phyloP scores from a whole-genome alignment of 805 yeast species.

The Candida ipomoeae region DNA sequence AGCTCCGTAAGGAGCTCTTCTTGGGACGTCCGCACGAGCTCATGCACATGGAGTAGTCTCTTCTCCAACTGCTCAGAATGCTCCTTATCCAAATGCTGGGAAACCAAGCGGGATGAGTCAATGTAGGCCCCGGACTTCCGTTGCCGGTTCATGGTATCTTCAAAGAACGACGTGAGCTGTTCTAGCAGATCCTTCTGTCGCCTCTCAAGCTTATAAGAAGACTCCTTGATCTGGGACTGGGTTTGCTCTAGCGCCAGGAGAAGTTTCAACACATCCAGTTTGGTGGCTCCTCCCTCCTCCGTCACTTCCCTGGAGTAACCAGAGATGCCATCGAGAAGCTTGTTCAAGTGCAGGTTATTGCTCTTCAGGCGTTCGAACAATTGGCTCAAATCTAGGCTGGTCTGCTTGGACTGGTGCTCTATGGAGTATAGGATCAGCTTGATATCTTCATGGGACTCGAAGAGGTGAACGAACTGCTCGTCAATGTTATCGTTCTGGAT shows the following conservation, averaged over 20 bases:
- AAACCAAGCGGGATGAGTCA: neutral
- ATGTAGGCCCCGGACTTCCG: neutral
- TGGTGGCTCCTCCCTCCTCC: constrained; percentile 35
- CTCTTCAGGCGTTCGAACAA: constrained; percentile 38
- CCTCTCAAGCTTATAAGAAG: neutral
- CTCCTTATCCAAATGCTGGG: constrained; percentile 1
- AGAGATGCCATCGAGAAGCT: constrained; percentile 31
- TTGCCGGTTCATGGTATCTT: constrained; percentile 1
- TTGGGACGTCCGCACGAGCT: neutral
- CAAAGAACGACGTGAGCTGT: neutral
- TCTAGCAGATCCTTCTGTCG: neutral
- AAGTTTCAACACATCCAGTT: constrained; percentile 25
- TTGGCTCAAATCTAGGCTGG: constrained; percentile 33
- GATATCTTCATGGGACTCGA: constrained; percentile 24
- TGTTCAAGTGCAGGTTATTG: constrained; percentile 36
- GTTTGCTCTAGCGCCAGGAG: constrained; percentile 16
- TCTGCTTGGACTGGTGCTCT: constrained; percentile 34
- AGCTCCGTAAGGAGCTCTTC: neutral
- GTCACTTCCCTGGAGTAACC: constrained; percentile 33
- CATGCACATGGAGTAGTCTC: neutral
- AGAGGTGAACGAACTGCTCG: constrained; percentile 30
- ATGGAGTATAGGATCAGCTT: constrained; percentile 27
- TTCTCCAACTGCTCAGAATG: neutral
- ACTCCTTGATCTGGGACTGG: neutral
- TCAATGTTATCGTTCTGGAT: constrained; percentile 32